A percentile compares a stretch with the other conserved stretches of the same genome.
Conservation (phyloP, 495 filamentous ascomycete genomes). For the Neurospora discreta region DNA sequence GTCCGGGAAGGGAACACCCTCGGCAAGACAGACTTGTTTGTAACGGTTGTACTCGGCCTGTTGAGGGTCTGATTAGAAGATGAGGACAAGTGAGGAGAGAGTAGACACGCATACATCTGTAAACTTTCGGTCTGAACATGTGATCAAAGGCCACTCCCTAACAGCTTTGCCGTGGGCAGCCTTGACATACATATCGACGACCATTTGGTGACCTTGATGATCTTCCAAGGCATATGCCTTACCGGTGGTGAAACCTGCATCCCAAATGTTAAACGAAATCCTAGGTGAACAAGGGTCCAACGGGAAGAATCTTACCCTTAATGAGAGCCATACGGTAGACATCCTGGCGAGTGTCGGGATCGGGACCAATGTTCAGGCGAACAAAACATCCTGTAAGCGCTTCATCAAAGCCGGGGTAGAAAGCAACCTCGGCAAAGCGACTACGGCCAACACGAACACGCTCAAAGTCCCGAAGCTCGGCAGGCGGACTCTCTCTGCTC, state of each 20-base stretch:
- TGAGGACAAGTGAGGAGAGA: neutral
- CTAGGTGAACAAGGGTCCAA: neutral
- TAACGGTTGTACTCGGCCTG: conserved; percentile 78
- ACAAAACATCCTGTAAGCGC: conserved; percentile 68
- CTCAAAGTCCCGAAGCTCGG: conserved; percentile 70
- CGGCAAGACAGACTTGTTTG: conserved; percentile 58
- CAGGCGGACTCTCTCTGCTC: conserved; percentile 37
- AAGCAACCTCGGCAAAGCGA: conserved; percentile 77
- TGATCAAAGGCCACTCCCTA: conserved; percentile 71
- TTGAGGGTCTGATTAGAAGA: conserved; percentile 14
- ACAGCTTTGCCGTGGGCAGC: conserved; percentile 66
- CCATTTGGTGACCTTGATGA: conserved; percentile 55
- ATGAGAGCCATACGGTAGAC: conserved; percentile 80
- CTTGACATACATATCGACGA: conserved; percentile 64
- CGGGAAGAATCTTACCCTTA: conserved; percentile 47
- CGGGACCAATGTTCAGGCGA: conserved; percentile 66
- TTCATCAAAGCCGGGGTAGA: conserved; percentile 78
- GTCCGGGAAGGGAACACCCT: conserved; percentile 60
- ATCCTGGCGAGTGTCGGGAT: conserved; percentile 53
- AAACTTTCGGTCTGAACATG: conserved; percentile 64
- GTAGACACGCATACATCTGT: conserved; percentile 48
- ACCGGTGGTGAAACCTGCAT: conserved; percentile 60
- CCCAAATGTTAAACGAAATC: neutral
- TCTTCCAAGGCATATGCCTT: conserved; percentile 70
- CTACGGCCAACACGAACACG: conserved; percentile 68